Percentiles rank a stretch among this genome's conserved stretches.
These are phyloP conservation scores for Albugo candida DNA, from an alignment of 352 stramenopile species.

Conservation along the genomic window DNA sequence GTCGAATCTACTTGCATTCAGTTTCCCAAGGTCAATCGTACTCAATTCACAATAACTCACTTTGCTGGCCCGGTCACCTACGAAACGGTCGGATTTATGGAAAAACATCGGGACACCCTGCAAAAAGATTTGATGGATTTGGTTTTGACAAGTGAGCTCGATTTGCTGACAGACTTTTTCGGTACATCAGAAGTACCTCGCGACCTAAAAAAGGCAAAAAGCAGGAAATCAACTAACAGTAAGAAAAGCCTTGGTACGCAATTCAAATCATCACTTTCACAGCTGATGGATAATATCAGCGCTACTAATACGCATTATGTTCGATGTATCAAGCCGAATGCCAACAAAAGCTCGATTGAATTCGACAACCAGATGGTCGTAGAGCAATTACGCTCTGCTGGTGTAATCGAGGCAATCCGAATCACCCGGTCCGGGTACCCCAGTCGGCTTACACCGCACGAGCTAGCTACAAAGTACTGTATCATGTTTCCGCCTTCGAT, in stretches of 20 bases:
- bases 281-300: conserved; percentile 77
- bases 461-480: conserved; percentile 62
- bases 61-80: conserved; percentile 93
- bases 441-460: conserved; percentile 75
- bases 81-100: conserved; percentile 87
- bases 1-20: conserved; percentile 65
- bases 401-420: conserved; percentile 84
- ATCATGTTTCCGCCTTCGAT: conserved; percentile 83
- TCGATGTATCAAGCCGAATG: conserved; percentile 79
- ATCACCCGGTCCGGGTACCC: conserved; percentile 82
- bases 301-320: conserved; percentile 75
- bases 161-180: conserved; percentile 53
- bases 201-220: background rate
- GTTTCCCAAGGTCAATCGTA: conserved; percentile 77
- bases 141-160: conserved; percentile 50
- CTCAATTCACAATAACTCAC: conserved; percentile 90
- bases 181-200: conserved; percentile 35
- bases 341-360: conserved; percentile 65
- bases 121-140: conserved; percentile 88
- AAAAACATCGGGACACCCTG: conserved; percentile 91
- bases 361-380: conserved; percentile 84
- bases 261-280: conserved; percentile 65
- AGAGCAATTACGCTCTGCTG: conserved; percentile 77
- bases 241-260: conserved; percentile 77
- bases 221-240: conserved; percentile 36